phyloP scores from a whole-genome alignment of 331 rosid genomes.

The Cydonia oblonga region DNA sequence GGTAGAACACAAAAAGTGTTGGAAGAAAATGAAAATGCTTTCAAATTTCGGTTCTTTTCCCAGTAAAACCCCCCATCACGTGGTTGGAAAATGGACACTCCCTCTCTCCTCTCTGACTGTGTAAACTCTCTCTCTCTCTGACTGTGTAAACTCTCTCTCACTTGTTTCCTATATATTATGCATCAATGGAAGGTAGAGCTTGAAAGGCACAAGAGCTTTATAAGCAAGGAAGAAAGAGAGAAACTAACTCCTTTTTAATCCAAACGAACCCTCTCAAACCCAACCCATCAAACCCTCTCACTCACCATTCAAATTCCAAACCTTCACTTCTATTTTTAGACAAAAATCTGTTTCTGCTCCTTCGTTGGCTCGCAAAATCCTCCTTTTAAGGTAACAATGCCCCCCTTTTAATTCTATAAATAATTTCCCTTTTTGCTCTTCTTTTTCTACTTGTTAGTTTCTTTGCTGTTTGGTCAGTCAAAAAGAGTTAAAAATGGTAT shows the following conservation, averaged over 20 bases:
- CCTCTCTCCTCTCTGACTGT: not conserved
- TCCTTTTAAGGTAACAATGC: slow-evolving; percentile 27
- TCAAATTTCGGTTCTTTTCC: not conserved
- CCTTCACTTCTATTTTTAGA: not conserved
- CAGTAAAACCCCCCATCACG: slow-evolving; percentile 3
- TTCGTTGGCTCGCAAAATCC: slow-evolving; percentile 21
- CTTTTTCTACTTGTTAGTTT: not conserved
- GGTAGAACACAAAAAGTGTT: not conserved
- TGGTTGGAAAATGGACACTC: not conserved
- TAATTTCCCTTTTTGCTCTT: not conserved
- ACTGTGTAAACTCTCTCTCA: not conserved
- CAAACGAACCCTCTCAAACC: not conserved
- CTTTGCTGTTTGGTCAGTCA: not conserved
- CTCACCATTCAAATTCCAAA: slow-evolving; percentile 8
- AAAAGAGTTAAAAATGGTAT: not conserved
- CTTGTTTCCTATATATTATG: not conserved
- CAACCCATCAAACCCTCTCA: not conserved
- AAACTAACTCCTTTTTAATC: not conserved
- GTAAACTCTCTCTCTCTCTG: not conserved
- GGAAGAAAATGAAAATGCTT: not conserved
- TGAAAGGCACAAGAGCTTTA: not conserved
- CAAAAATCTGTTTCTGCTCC: slow-evolving; percentile 5
- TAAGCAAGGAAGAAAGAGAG: not conserved
- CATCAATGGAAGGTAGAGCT: not conserved
- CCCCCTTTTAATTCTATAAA: not conserved